Evolutionary conservation across 441 rosid genomes (phyloP).

Genomic region (Mallotus repandus): DNA sequence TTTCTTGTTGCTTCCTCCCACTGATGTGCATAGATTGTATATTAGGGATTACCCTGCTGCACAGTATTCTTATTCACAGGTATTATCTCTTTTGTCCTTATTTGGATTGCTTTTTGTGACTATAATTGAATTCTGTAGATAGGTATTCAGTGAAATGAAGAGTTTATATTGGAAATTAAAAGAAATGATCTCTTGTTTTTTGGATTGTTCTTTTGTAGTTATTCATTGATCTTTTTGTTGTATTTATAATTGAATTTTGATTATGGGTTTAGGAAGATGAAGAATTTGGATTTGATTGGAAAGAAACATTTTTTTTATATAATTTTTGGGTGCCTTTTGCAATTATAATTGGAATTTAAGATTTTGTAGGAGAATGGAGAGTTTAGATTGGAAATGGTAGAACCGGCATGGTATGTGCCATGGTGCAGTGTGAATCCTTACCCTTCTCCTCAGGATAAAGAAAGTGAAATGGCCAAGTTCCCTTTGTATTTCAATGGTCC

Average conservation of each 20-base stretch:
- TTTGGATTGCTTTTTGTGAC: not conserved
- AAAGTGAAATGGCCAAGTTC: constrained; percentile 48
- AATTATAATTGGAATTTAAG: constrained; percentile 21
- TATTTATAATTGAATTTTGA: too few species aligned
- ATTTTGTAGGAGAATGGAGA: constrained; percentile 38
- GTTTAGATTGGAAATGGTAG: constrained; percentile 60
- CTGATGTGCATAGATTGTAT: constrained; percentile 86
- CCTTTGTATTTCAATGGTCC: constrained; percentile 79
- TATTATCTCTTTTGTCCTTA: not conserved
- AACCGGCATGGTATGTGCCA: constrained; percentile 58
- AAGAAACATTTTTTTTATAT: too few species aligned
- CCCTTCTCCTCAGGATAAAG: constrained; percentile 45
- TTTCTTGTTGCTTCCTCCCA: constrained; percentile 77
- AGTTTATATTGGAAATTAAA: too few species aligned
- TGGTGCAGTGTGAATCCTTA: constrained; percentile 87
- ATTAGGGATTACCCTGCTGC: constrained; percentile 63
- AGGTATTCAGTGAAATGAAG: too few species aligned
- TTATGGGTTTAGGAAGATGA: too few species aligned
- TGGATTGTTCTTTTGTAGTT: too few species aligned
- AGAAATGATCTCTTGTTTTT: too few species aligned
- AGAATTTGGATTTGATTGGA: too few species aligned
- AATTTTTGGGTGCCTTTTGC: not conserved
- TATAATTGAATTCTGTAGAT: not conserved
- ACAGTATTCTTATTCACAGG: constrained; percentile 47
- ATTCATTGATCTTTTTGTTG: too few species aligned